Percentiles rank a stretch among this genome's conserved stretches.
These are phyloP conservation scores for Cryphonectria japonica DNA, from an alignment of 2,329 filamentous ascomycete species.

Conservation along the genomic window DNA sequence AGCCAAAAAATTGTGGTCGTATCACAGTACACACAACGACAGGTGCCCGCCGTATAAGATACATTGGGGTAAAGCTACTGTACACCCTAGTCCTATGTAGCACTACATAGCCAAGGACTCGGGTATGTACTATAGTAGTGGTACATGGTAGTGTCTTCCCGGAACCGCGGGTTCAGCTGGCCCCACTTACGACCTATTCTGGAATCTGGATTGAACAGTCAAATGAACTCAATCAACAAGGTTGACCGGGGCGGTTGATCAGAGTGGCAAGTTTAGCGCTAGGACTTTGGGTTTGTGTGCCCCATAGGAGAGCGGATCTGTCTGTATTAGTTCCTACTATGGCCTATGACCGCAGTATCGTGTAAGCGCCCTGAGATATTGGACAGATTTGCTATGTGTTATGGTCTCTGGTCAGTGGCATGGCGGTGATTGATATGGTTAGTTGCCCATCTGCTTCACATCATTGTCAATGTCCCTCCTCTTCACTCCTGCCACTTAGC, in stretches of 20 bases:
- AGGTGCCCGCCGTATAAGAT: not conserved
- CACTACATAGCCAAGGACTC: not conserved
- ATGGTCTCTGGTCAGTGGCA: not conserved
- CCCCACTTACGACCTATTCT: not conserved
- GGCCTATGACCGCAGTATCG: not conserved
- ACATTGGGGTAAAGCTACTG: not conserved
- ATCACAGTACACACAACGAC: not conserved
- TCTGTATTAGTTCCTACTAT: not conserved
- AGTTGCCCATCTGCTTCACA: not conserved
- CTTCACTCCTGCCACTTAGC: not conserved
- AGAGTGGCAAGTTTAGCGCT: not conserved
- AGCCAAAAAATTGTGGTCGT: no score
- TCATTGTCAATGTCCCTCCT: no score
- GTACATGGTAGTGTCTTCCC: not conserved
- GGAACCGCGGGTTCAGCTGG: slow-evolving; percentile 5
- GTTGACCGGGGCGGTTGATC: not conserved
- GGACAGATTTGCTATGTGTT: not conserved
- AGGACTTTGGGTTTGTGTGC: not conserved
- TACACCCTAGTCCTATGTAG: not conserved
- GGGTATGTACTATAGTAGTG: not conserved
- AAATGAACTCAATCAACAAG: not conserved
- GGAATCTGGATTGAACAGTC: not conserved
- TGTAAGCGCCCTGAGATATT: not conserved
- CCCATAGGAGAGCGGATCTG: not conserved
- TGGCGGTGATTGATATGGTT: not conserved